A percentile compares a stretch with the other conserved stretches of the same genome.
Conservation (phyloP, 768 basidiomycete species). For the Mycena filopes region DNA sequence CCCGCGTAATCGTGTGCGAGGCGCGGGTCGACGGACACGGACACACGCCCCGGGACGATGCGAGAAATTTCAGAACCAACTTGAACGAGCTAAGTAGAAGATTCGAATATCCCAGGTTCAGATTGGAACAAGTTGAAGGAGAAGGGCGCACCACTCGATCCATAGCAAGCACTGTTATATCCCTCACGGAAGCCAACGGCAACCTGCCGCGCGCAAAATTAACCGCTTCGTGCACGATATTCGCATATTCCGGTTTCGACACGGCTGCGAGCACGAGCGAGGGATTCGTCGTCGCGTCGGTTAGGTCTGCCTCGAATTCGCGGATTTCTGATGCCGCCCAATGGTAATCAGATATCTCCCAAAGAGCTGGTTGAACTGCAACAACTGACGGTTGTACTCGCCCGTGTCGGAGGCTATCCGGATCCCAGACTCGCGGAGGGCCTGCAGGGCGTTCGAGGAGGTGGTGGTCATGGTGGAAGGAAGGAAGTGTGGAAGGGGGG, state of each 20-base stretch:
- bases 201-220: slow-evolving; percentile 34
- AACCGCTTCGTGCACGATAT: slow-evolving; percentile 44
- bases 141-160: slow-evolving; percentile 42
- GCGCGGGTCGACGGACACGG: slow-evolving; percentile 49
- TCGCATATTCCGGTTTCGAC: slow-evolving; percentile 45
- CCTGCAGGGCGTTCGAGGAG: slow-evolving; percentile 39
- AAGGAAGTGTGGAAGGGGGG: neutral
- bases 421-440: slow-evolving; percentile 42
- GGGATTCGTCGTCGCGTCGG: slow-evolving; percentile 50
- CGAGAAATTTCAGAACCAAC: slow-evolving; percentile 45
- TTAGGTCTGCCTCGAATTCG: slow-evolving; percentile 38
- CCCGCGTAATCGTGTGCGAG: slow-evolving; percentile 41
- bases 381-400: slow-evolving; percentile 47
- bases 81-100: slow-evolving; percentile 41
- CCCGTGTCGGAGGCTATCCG: slow-evolving; percentile 48
- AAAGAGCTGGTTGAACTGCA: neutral
- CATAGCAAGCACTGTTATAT: slow-evolving; percentile 40
- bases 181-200: slow-evolving; percentile 31
- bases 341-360: too few relatives aligned
- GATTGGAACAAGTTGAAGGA: neutral
- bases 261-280: slow-evolving; percentile 47
- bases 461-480: slow-evolving; percentile 24
- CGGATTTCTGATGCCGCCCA: slow-evolving; percentile 40
- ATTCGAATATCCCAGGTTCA: slow-evolving; percentile 1
- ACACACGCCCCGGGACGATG: slow-evolving; percentile 48